Conservation (phyloP, 371 early-diverging fungal genomes). For the Nematocida parisii region DNA sequence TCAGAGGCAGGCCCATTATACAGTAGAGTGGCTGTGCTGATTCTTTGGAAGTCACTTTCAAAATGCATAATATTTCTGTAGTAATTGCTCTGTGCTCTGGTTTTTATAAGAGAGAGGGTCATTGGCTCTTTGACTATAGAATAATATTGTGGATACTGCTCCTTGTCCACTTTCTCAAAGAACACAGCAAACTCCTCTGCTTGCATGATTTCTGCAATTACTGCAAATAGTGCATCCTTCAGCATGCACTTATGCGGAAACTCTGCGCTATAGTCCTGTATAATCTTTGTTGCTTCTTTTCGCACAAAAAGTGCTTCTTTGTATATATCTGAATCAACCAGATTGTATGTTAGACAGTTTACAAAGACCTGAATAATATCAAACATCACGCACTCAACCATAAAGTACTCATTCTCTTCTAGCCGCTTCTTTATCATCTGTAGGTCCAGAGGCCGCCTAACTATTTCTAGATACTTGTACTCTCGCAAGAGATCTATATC, state of each 20-base stretch:
- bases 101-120: constrained; percentile 77
- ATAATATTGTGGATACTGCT: constrained; percentile 84
- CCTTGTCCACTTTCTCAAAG: constrained; percentile 80
- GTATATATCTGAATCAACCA: constrained; percentile 75
- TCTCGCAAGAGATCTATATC: constrained; percentile 26
- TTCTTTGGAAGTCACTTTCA: constrained; percentile 73
- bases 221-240: constrained; percentile 24
- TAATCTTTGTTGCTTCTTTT: neutral
- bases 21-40: constrained; percentile 16
- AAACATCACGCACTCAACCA: constrained; percentile 73
- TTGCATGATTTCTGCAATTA: constrained; percentile 74
- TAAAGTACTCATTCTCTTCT: constrained; percentile 74
- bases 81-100: constrained; percentile 74
- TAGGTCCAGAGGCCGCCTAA: constrained; percentile 93
- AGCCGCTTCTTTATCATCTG: constrained; percentile 75
- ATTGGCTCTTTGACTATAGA: constrained; percentile 91
- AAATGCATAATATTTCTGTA: constrained; percentile 76
- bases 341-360: constrained; percentile 82
- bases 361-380: constrained; percentile 79
- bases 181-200: constrained; percentile 87
- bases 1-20: constrained; percentile 47
- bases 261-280: neutral
- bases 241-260: constrained; percentile 27
- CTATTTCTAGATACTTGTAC: constrained; percentile 80
- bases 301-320: constrained; percentile 72